phyloP scores from a whole-genome alignment of 257 asterid genomes.

The Nicotiana otophora region DNA sequence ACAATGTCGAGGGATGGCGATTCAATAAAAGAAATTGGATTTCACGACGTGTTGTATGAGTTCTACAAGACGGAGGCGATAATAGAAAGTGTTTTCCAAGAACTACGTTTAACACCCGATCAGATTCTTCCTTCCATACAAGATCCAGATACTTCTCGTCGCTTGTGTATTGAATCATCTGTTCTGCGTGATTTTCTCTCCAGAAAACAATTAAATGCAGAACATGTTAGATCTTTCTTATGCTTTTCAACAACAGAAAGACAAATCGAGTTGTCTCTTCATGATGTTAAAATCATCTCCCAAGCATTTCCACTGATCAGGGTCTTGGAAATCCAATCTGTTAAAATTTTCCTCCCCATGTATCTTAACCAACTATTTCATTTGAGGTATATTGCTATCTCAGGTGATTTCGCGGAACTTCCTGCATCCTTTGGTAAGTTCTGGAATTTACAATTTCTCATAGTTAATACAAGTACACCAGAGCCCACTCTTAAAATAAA shows the following conservation, averaged over 20 bases:
- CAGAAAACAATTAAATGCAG: neutral
- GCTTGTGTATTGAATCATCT: neutral
- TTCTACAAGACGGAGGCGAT: constrained; percentile 18
- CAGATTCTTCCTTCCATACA: neutral
- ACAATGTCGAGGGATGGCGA: too few species aligned
- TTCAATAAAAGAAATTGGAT: constrained; percentile 12
- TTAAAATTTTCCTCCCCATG: neutral
- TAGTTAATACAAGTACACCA: neutral
- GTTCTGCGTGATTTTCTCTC: neutral
- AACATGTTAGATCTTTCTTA: constrained; percentile 3
- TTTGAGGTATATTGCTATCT: constrained; percentile 8
- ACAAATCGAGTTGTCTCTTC: neutral
- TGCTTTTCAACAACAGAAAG: neutral
- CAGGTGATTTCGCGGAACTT: neutral
- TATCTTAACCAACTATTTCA: neutral
- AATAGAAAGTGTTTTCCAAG: neutral
- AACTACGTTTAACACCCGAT: neutral
- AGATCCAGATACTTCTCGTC: neutral
- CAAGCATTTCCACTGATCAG: constrained; percentile 5
- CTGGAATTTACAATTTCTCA: neutral
- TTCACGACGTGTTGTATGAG: constrained; percentile 15
- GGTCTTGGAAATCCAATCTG: neutral
- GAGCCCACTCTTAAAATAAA: neutral
- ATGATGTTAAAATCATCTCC: neutral
- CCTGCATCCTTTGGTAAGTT: neutral